Base-by-base conservation (phyloP, 2,329 filamentous ascomycete genomes). In the Epicoccum nigrum region DNA sequence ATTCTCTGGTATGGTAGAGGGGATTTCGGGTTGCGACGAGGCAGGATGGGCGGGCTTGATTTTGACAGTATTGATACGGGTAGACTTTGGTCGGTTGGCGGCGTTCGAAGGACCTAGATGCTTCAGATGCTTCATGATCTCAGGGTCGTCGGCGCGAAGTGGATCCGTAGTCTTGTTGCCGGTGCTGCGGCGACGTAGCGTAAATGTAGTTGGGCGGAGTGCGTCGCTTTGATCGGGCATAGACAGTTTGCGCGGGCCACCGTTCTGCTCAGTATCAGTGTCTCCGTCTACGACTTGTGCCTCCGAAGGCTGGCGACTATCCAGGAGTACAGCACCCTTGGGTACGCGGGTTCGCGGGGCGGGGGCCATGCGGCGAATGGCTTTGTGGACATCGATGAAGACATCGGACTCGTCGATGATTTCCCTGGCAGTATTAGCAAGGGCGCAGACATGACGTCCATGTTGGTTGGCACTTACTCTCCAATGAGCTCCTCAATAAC, bases 341-440 rank as follows among this genome's bases (percentile, higher is more conserved):
- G 80, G 82, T n/a, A 85, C 82, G 48, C 88, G 84, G 35, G 86
- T 86, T 67, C 90, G 88, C 1, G 93, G 93, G 1, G 92, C 92
- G 1, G 92, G 92, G 16, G 88, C 85, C 65, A 95, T 83, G 44
- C 94, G 89, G 51, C 94, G 86, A 62, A 99, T 97, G 17, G 94
- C 94, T 77, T 97, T 97, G 80, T 97, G 94, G 2, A 99, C 92
- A 72, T 99, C 94, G 58, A 99, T 88, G 67, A 96, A 99, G 9
- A 99, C 94, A 74, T 99, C 94, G 0, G 93, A 97, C 74, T 99
- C 94, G 71, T 99, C 94, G 56, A 99, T 95, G 59, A 97, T 99
- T 81, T 99, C 94, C 79, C 89, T 92, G 13, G 51, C 9, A 40
- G 19, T 28, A 43, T 69, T 43, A 64, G 56, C 23, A 20, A 9